A percentile compares a stretch with the other conserved stretches of the same genome.
These are phyloP conservation scores for Talaromyces islandicus DNA, from an alignment of 2,329 filamentous ascomycete genomes.

Conservation along the genomic window DNA sequence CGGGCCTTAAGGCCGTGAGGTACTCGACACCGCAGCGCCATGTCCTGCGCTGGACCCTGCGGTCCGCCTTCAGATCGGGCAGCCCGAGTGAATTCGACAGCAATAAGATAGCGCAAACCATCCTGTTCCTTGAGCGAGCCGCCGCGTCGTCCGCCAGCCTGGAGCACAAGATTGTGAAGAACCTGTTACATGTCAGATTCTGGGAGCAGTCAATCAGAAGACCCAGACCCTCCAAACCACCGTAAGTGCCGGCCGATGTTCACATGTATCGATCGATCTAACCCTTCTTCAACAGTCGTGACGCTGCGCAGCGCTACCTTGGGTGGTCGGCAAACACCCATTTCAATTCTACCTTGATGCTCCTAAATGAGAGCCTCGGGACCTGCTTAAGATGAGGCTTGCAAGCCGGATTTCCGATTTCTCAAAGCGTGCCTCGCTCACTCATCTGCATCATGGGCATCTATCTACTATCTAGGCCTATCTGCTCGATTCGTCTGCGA, in stretches of 20 bases:
- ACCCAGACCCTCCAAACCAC: conserved; percentile 4
- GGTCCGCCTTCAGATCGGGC: conserved; percentile 36
- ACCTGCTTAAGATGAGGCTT: conserved; percentile 32
- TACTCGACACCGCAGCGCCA: conserved; percentile 54
- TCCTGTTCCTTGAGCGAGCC: conserved; percentile 40
- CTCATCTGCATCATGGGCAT: conserved; percentile 1
- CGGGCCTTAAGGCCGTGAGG: conserved; percentile 49
- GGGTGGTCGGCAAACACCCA: conserved; percentile 32
- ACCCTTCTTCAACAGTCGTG: conserved; percentile 18
- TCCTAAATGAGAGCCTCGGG: conserved; percentile 44
- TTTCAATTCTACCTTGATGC: conserved; percentile 39
- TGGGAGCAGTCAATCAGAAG: conserved; percentile 32
- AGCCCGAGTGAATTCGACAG: conserved; percentile 31
- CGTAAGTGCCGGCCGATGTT: not conserved
- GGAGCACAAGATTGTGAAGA: conserved; percentile 44
- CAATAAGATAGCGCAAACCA: conserved; percentile 37
- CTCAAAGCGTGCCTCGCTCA: not conserved
- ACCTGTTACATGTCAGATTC: conserved; percentile 37
- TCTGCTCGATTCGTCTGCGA: not conserved
- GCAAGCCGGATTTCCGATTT: not conserved
- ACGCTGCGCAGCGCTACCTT: conserved; percentile 21
- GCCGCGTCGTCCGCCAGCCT: conserved; percentile 29
- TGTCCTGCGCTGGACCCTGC: conserved; percentile 43
- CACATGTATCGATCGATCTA: not conserved
- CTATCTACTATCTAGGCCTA: not conserved